These are phyloP conservation scores for Crotalaria pallida DNA, from an alignment of 306 rosid genomes.

Conservation along the genomic window DNA sequence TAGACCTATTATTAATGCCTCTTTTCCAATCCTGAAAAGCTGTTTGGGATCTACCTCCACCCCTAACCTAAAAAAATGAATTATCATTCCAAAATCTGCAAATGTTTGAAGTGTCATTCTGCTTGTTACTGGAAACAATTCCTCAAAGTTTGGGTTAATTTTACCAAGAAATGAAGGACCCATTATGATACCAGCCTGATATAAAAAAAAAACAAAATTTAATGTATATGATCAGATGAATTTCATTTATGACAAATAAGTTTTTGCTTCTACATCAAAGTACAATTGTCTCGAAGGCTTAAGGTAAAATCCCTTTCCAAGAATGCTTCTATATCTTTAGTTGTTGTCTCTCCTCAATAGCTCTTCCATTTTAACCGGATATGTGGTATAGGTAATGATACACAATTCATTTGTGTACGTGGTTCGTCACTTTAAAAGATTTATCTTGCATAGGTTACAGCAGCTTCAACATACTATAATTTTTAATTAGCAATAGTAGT, in stretches of 20 bases:
- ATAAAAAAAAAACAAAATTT: not conserved
- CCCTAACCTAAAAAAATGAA: slow-evolving; percentile 26
- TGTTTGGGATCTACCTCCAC: slow-evolving; percentile 14
- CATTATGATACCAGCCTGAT: slow-evolving; percentile 28
- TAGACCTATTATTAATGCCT: slow-evolving; percentile 12
- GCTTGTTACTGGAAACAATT: not conserved
- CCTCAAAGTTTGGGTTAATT: not conserved
- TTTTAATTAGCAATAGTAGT: too few relatives aligned
- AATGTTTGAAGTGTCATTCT: slow-evolving; percentile 15
- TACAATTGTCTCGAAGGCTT: not conserved
- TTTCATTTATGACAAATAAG: not conserved
- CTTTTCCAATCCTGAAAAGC: not conserved
- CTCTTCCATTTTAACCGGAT: too few relatives aligned
- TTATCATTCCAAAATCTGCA: slow-evolving; percentile 32
- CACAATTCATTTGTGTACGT: too few relatives aligned
- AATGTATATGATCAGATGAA: not conserved
- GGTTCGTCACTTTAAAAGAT: not conserved
- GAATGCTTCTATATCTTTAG: not conserved
- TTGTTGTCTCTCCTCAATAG: not conserved
- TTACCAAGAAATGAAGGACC: slow-evolving; percentile 19
- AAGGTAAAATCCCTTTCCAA: not conserved
- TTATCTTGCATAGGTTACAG: not conserved
- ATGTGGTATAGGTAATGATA: too few relatives aligned
- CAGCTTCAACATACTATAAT: too few relatives aligned
- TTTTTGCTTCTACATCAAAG: not conserved